Evolutionary conservation across 306 rosid species (phyloP).

Genomic region (Cucumis hystrix): DNA sequence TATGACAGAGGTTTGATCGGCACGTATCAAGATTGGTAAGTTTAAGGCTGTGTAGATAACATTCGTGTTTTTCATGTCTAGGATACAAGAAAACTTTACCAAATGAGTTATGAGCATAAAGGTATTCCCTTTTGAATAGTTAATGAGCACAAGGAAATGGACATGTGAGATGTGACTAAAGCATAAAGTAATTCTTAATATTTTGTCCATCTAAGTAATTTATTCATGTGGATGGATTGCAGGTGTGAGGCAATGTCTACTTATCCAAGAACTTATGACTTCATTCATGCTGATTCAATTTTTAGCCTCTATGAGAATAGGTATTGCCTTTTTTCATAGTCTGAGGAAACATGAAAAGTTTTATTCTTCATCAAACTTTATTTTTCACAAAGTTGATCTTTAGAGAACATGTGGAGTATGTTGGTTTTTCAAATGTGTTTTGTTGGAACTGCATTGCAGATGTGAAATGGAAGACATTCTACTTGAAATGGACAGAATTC

Average conservation of each 20-base stretch:
- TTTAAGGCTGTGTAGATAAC: background rate
- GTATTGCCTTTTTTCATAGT: slow-evolving; percentile 12
- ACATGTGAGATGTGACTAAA: background rate
- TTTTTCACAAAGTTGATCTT: background rate
- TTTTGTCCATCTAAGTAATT: background rate
- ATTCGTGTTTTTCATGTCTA: background rate
- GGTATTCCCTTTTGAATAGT: background rate
- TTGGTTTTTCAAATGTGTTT: background rate
- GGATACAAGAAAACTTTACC: background rate
- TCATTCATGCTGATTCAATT: slow-evolving; percentile 70
- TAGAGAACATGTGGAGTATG: background rate
- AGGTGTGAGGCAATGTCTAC: slow-evolving; percentile 98
- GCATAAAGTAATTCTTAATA: background rate
- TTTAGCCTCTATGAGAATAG: slow-evolving; percentile 53
- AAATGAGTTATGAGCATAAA: background rate
- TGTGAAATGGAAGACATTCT: slow-evolving; percentile 69
- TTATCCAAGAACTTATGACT: slow-evolving; percentile 76
- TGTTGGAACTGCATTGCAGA: slow-evolving; percentile 19
- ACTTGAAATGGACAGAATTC: slow-evolving; percentile 71
- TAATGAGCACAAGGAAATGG: background rate
- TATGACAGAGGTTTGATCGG: slow-evolving; percentile 72
- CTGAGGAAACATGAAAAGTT: background rate
- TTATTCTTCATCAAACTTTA: background rate
- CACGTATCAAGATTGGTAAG: slow-evolving; percentile 67
- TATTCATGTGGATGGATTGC: slow-evolving; percentile 9